Conservation (phyloP, 208 protist genomes). For the Trypanosoma platydactyli region DNA sequence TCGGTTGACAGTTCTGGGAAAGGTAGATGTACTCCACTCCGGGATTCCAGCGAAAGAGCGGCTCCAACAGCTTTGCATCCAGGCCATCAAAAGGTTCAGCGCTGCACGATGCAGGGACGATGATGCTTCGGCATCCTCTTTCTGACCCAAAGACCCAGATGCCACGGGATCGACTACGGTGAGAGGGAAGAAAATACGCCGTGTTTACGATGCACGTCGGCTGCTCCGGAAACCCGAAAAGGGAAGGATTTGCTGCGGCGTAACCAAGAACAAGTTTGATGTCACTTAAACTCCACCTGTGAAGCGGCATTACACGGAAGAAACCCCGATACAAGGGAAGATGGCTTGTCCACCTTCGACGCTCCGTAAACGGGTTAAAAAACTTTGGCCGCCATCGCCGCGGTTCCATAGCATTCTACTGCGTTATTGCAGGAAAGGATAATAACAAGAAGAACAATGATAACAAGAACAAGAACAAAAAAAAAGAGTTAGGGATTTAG, state of each 20-base stretch:
- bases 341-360: constrained; percentile 38
- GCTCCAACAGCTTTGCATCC: constrained; percentile 79
- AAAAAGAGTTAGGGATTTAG: too few species aligned
- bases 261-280: constrained; percentile 78
- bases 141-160: constrained; percentile 84
- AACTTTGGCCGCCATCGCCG: constrained; percentile 75
- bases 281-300: constrained; percentile 70
- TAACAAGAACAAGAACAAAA: too few species aligned
- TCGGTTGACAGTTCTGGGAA: constrained; percentile 80
- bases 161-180: constrained; percentile 63
- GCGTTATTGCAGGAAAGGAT: neutral
- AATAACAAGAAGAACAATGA: constrained; percentile 10
- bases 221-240: constrained; percentile 85
- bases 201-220: constrained; percentile 90
- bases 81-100: constrained; percentile 69
- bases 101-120: constrained; percentile 80
- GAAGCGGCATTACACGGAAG: constrained; percentile 83
- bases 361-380: constrained; percentile 86
- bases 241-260: constrained; percentile 71
- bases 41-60: constrained; percentile 86
- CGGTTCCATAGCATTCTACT: constrained; percentile 63
- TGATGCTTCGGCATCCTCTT: constrained; percentile 83
- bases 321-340: constrained; percentile 75
- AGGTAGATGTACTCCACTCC: constrained; percentile 88
- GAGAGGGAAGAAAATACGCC: constrained; percentile 79